Evolutionary conservation across 768 basidiomycete genomes (phyloP).

Genomic region (Hemileccinum rubropunctum): DNA sequence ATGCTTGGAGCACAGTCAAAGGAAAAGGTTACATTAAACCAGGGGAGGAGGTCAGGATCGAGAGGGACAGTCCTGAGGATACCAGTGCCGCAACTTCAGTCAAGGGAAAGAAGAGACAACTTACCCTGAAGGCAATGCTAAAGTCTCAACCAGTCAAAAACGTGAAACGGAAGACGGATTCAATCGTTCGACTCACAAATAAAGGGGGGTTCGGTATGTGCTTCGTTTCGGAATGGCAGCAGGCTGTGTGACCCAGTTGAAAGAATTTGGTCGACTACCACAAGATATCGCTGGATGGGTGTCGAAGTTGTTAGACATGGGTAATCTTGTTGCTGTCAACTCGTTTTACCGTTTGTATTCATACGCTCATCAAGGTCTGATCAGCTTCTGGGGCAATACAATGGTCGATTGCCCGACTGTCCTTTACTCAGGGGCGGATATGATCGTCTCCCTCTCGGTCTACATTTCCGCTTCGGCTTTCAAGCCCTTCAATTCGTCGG

Average conservation of each 20-base stretch:
- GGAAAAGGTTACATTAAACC: conserved; percentile 67
- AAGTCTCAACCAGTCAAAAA: conserved; percentile 51
- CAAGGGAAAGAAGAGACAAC: conserved; percentile 56
- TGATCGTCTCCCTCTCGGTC: conserved; percentile 74
- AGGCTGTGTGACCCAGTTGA: not conserved
- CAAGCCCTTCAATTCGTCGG: conserved; percentile 39
- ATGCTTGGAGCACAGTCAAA: conserved; percentile 78
- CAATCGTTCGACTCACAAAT: conserved; percentile 66
- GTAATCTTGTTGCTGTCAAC: conserved; percentile 32
- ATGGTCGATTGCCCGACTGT: conserved; percentile 76
- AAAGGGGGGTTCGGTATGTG: conserved; percentile 58
- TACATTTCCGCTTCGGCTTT: conserved; percentile 73
- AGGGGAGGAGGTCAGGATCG: conserved; percentile 58
- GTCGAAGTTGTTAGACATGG: conserved; percentile 67
- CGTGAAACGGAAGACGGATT: conserved; percentile 53
- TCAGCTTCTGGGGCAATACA: conserved; percentile 64
- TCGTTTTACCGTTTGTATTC: conserved; percentile 2
- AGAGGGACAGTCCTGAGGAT: conserved; percentile 50
- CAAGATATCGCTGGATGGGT: conserved; percentile 72
- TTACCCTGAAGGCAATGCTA: conserved; percentile 63
- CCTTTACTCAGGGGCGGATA: conserved; percentile 70
- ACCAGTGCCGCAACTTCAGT: conserved; percentile 11
- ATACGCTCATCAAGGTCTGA: conserved; percentile 43
- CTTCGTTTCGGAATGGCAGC: not conserved
- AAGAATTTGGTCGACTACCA: conserved; percentile 78